A percentile compares a stretch with the other conserved stretches of the same genome.
Conservation (phyloP, 257 asterid genomes). For the Gardenia jasminoides region DNA sequence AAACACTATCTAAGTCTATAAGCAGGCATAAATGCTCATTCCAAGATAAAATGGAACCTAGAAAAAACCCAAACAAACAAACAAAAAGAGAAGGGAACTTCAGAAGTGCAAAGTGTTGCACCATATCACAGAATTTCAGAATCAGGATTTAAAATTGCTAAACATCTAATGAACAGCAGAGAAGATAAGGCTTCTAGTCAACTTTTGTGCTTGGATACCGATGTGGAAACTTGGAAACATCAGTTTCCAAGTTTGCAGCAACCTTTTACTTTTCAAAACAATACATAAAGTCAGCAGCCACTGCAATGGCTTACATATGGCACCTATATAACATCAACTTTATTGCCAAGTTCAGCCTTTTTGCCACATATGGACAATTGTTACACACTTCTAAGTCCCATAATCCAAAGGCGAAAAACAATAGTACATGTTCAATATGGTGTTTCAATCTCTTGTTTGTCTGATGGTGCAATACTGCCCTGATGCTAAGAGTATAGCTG, state of each 20-base stretch:
- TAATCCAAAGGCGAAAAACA: too few relatives aligned
- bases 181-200: neutral
- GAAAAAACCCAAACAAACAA: neutral
- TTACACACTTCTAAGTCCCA: too few relatives aligned
- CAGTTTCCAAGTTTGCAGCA: neutral
- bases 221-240: neutral
- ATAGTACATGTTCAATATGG: too few relatives aligned
- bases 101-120: neutral
- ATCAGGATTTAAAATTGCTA: neutral
- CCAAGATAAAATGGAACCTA: neutral
- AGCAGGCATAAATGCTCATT: neutral
- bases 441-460: too few relatives aligned
- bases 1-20: neutral
- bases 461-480: too few relatives aligned
- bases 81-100: neutral
- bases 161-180: neutral
- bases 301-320: neutral
- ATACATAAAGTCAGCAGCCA: slow-evolving; percentile 2
- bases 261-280: neutral
- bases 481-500: too few relatives aligned
- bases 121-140: neutral
- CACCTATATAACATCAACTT: neutral
- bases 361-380: neutral
- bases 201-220: neutral
- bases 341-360: neutral